Conservation (phyloP, 1,284 basidiomycete species). For the Leccinum subfulvum region DNA sequence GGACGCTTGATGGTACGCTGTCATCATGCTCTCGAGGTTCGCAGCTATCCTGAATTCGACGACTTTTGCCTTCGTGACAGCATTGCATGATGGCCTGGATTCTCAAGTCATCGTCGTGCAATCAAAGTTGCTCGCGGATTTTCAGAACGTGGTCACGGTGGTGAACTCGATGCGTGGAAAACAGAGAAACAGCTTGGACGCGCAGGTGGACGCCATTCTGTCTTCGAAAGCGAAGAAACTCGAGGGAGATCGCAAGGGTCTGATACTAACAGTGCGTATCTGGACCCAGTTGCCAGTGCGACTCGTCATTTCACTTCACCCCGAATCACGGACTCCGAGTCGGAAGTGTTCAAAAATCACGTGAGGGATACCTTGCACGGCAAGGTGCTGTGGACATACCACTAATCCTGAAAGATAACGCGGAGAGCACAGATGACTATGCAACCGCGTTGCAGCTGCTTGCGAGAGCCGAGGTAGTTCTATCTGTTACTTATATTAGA, state of each 20-base stretch:
- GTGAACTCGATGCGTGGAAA: conserved; percentile 49
- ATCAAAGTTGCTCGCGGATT: conserved; percentile 57
- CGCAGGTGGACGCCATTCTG: conserved; percentile 61
- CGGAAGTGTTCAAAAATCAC: conserved; percentile 63
- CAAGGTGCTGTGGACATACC: conserved; percentile 65
- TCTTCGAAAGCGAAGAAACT: conserved; percentile 54
- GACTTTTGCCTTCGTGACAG: conserved; percentile 33
- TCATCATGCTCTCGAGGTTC: neutral
- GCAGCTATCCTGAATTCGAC: conserved; percentile 5
- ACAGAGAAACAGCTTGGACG: conserved; percentile 65
- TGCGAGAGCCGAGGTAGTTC: conserved; percentile 50
- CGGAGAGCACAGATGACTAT: conserved; percentile 53
- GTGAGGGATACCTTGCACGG: conserved; percentile 66
- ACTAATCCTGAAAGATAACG: conserved; percentile 70
- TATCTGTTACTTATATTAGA: neutral
- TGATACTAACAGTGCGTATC: conserved; percentile 39
- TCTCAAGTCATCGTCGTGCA: conserved; percentile 64
- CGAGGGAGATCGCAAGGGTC: conserved; percentile 42
- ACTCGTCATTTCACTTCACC: neutral
- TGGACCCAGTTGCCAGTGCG: neutral
- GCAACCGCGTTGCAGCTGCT: conserved; percentile 65
- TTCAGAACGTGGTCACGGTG: conserved; percentile 40
- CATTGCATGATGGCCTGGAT: conserved; percentile 72
- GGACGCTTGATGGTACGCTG: conserved; percentile 50
- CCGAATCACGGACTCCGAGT: neutral